Evolutionary conservation across 2,329 filamentous ascomycete genomes (phyloP), one percentile per base, ranked within the genome.

Genomic region (Nannizzia gypsea): DNA sequence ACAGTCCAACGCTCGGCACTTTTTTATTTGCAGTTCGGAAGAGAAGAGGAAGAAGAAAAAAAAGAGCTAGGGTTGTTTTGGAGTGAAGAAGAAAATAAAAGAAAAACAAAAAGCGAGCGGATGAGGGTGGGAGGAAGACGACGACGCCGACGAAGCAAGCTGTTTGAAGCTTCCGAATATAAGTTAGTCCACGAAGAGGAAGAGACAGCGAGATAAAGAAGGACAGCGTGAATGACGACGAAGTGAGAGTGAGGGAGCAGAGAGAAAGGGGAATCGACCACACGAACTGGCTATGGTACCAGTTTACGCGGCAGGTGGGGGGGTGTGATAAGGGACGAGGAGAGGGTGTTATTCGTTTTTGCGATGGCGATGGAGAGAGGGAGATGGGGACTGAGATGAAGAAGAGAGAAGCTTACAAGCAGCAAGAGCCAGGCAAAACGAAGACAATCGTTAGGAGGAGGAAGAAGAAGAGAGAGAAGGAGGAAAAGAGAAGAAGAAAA

Each of bases 221-320:
- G 28, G 28, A 44, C 54, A 36, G 17, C 44, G 40, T 24, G 31
- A 60, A 44, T n/a, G n/a, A n/a, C n/a, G n/a, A 55, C 31, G 52
- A 59, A 54, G 58, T 11, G 31, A 13, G 52, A n/a, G n/a, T n/a
- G 44, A 22, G 58, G 44, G 57, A 63, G 52, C 40, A n/a, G 57
- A 46, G 57, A 54, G 64, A 60, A 60, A 59, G 61, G 62, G 40
- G 58, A 62, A 44, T 28, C 59, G 56, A 58, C 50, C 42, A n/a
- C 42, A 46, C 20, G n/a, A 46, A 26, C 44, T 13, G 11, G n/a
- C n/a, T n/a, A n/a, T n/a, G n/a, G 44, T 48, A 24, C 44, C 31
- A 48, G 44, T 48, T 48, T 48, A 48, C 22, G 59, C 58, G 60
- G 8, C 44, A 59, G 61, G 42, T 48, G 64, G 61, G 60, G 64